Percentiles rank a stretch among this genome's conserved stretches.
Evolutionary conservation across 192 early-diverging fungal species (phyloP).

Genomic region (Coemansia sp.): DNA sequence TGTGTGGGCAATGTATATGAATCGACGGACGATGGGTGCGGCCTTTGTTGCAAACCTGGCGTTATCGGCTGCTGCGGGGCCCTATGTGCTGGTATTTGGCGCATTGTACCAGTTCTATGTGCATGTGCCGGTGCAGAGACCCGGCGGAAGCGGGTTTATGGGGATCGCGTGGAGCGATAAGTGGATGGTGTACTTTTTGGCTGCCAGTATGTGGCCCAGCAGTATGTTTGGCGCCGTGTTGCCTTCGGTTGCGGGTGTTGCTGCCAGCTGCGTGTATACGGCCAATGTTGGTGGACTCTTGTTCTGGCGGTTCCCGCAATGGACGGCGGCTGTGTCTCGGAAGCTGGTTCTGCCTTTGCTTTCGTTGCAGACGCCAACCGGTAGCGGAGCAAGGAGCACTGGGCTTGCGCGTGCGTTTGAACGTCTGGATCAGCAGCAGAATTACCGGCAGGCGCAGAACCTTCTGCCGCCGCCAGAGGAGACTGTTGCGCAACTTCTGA

Average conservation of each 20-base stretch:
- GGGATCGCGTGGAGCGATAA: slow-evolving; percentile 16
- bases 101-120: slow-evolving; percentile 18
- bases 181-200: slow-evolving; percentile 12
- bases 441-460: not conserved
- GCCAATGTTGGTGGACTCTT: slow-evolving; percentile 19
- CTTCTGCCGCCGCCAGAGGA: not conserved
- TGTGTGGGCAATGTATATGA: not conserved
- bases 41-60: slow-evolving; percentile 1
- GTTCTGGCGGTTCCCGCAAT: slow-evolving; percentile 24
- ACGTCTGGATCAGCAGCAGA: not conserved
- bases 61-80: slow-evolving; percentile 4
- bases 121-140: slow-evolving; percentile 8
- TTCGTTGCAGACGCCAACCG: not conserved
- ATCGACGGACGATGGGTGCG: not conserved
- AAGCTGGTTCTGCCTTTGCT: slow-evolving; percentile 10
- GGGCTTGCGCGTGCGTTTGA: not conserved
- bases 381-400: not conserved
- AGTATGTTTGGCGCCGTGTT: not conserved
- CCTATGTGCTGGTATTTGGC: slow-evolving; percentile 17
- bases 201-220: not conserved
- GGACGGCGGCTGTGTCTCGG: not conserved
- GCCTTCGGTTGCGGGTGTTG: slow-evolving; percentile 17
- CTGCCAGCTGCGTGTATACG: slow-evolving; percentile 16
- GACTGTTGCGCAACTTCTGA: not conserved
- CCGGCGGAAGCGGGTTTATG: not conserved